Base-by-base conservation (phyloP, 805 yeast genomes). In the Saccharomycopsis guyanensis region DNA sequence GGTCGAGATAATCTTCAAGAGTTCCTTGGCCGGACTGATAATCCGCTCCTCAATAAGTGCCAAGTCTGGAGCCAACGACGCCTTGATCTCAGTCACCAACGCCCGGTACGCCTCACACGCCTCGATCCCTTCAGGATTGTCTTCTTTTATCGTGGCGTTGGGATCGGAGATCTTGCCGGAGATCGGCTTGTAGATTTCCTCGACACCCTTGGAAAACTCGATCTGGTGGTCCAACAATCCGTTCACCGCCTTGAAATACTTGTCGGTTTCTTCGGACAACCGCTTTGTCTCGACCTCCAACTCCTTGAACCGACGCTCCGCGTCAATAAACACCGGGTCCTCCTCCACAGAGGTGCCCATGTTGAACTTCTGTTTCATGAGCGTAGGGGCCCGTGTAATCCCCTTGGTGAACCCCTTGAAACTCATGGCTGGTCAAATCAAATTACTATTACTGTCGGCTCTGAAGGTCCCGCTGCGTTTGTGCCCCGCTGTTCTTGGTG, bases 231-330 rank as follows among this genome's bases (percentile, higher is more conserved):
- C 82, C 56, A 93, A 71, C 95, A 93, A 88, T 38, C 91, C 95
- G 59, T 86, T 87, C 46, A 93, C 95, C 0, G 97, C 95, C 29
- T 76, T 74, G 57, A 86, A 88, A 66, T 93, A 93, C 61, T 95
- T 76, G 58, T 82, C 86, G 25, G 95, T 82, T 66, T 91, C 97
- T 33, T 84, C 87, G 56, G 88, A 83, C 50, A 93, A 71, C 60
- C 86, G 84, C 68, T 87, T 86, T 33, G 97, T 88, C 64, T 89
- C 95, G 15, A 68, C 62, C 64, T 93, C 98, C 57, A 93, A 71
- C 60, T 91, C 96, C 61, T 84, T 85, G 71, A 93, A 93, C 59
- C 98, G 76, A 64, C 97, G 78, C 65, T 93, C 98, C 4, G 98
- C 97, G 67, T 93, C 98, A 24, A 74, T 75, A 64, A 88, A 93